phyloP scores from a whole-genome alignment of 2,329 filamentous ascomycete species.

The Emmonsia crescens region DNA sequence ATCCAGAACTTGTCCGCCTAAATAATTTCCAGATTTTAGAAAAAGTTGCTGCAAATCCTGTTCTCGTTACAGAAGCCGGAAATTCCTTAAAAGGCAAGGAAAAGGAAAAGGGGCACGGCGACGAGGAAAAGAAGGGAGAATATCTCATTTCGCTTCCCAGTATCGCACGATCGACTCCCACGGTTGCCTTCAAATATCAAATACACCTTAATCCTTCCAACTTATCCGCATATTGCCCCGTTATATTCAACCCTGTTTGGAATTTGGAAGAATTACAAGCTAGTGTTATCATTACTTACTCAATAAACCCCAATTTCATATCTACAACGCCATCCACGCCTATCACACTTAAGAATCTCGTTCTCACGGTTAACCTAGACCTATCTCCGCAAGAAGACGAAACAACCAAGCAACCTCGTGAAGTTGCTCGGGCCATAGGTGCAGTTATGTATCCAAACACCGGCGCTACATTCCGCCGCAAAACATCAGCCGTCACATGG shows the following conservation, averaged over 20 bases:
- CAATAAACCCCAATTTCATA: constrained; percentile 61
- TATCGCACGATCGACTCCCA: constrained; percentile 52
- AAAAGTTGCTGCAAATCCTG: constrained; percentile 85
- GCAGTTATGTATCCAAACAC: constrained; percentile 38
- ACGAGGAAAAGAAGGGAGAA: constrained; percentile 57
- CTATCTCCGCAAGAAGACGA: constrained; percentile 29
- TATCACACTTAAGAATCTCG: constrained; percentile 62
- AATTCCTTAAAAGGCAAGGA: constrained; percentile 8
- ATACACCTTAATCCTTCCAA: constrained; percentile 57
- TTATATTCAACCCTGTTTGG: constrained; percentile 67
- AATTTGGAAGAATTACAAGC: constrained; percentile 75
- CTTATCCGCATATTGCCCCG: constrained; percentile 52
- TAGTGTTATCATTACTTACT: constrained; percentile 76
- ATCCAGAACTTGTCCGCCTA: constrained; percentile 60
- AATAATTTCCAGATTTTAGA: constrained; percentile 84
- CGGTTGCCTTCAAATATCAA: constrained; percentile 86
- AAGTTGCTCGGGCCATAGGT: constrained; percentile 30
- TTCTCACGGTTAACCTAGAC: constrained; percentile 49
- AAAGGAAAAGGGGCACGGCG: constrained; percentile 22
- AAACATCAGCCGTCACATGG: constrained; percentile 37
- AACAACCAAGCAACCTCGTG: constrained; percentile 36
- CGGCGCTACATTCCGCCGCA: constrained; percentile 36
- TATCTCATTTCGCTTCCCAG: constrained; percentile 66
- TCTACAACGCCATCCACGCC: constrained; percentile 32
- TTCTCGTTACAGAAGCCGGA: constrained; percentile 64